Evolutionary conservation across 2,329 filamentous ascomycete species (phyloP), one percentile per base, ranked within the genome.

Genomic region (Colletotrichum orchidophilum): DNA sequence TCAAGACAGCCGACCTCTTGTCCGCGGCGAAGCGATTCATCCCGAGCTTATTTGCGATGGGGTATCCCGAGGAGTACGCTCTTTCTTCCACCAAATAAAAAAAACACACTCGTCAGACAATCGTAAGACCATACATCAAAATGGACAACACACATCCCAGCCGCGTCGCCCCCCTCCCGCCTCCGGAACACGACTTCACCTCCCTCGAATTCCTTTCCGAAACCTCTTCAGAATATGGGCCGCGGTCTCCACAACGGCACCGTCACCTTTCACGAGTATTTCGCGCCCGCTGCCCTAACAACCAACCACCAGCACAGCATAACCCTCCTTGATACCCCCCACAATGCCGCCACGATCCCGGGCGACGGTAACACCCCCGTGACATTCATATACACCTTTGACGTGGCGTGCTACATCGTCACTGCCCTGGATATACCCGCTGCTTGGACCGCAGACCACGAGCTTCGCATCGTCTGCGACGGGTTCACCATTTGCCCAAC

Each of bases 251-350:
- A 78, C 26, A 82, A 79, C 35, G 85, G 84, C 5, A 83, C 80
- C 57, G 85, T 86, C 5, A 83, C 80, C 57, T 85, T 86, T 71
- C 77, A 85, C 73, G 84, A 86, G 69, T 85, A 85, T 73, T 86
- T 77, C 73, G 82, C 81, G 42, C 77, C 80, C 66, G 82, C 83
- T 1, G 64, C 76, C 9, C 72, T 81, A 52, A 76, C 78, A 64
- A 81, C 81, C 1, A 76, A 85, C 72, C 73, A 87, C 61, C 65
- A 77, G 3, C 81, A 80, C 3, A 78, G 79, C 62, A 77, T 80
- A 0, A 80, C 85, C 26, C 80, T 83, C 3, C 73, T 88, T 26
- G 84, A 88, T 74, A 80, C 87, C 15, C 63, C 74, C 5, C 79
- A 80, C 71, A 81, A 83, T 12, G 77, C 77, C 3, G 87, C 87